Conservation (phyloP, 2,329 filamentous ascomycete species). For the Pseudophaeomoniella oleicola region DNA sequence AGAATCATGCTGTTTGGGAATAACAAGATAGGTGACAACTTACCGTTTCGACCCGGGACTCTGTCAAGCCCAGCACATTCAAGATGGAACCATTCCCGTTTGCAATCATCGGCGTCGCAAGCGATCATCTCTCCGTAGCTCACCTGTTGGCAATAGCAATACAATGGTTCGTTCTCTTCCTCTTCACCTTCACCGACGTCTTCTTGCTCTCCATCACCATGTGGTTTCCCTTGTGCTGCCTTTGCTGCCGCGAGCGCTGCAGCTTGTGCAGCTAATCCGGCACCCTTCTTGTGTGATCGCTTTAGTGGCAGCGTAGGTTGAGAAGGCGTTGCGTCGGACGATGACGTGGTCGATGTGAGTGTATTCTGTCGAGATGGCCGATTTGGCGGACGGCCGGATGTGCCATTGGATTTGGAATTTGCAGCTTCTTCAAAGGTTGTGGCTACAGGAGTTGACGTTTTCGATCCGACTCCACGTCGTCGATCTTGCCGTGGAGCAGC, state of each 20-base stretch:
- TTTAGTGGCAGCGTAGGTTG: constrained; percentile 12
- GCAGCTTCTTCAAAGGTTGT: constrained; percentile 21
- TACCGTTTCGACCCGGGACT: constrained; percentile 62
- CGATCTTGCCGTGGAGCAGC: not conserved
- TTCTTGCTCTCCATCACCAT: constrained; percentile 11
- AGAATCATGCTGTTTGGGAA: no score
- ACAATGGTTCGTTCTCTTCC: constrained; percentile 48
- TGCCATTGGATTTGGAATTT: not conserved
- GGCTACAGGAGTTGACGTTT: constrained; percentile 25
- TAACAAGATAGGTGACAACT: constrained; percentile 31
- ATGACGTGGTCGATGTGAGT: constrained; percentile 1
- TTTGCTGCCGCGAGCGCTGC: constrained; percentile 13
- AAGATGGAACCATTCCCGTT: constrained; percentile 71
- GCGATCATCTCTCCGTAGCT: constrained; percentile 78
- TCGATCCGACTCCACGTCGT: constrained; percentile 20
- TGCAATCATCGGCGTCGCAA: constrained; percentile 59
- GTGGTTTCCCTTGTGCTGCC: constrained; percentile 28
- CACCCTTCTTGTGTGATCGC: constrained; percentile 21
- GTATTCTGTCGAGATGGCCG: constrained; percentile 4
- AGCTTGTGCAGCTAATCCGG: constrained; percentile 13
- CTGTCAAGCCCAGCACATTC: constrained; percentile 68
- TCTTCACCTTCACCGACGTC: constrained; percentile 6
- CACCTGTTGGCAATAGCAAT: constrained; percentile 67
- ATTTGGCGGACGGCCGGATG: constrained; percentile 5
- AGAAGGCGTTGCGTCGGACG: not conserved